Percentiles rank a stretch among this genome's conserved stretches.
Conservation (phyloP, 257 asterid genomes). For the Ajuga chamaepitys region DNA sequence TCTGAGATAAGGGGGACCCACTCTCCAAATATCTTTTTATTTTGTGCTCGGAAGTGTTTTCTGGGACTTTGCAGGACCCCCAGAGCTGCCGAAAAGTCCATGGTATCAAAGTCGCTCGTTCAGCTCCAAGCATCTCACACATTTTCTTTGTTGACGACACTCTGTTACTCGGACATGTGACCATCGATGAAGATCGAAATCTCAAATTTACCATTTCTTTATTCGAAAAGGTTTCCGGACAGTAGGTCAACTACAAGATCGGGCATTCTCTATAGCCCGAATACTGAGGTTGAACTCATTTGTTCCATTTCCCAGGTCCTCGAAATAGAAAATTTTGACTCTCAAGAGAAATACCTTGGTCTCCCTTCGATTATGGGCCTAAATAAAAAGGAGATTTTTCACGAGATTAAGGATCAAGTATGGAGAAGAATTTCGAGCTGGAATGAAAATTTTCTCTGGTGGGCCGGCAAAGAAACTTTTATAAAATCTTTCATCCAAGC, state of each 20-base stretch:
- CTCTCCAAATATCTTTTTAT: neutral
- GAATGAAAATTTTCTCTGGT: neutral
- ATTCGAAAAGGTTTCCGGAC: no score
- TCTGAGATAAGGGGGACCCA: neutral
- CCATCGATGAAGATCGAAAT: no score
- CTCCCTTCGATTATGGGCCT: neutral
- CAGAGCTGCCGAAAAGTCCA: neutral
- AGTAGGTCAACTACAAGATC: no score
- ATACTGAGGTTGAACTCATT: no score
- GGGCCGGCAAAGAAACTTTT: neutral
- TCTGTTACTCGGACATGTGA: no score
- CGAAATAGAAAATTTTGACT: no score
- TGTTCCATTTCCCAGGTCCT: neutral
- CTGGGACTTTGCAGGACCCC: accelerated
- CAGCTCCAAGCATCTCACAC: no score
- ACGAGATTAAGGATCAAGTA: neutral
- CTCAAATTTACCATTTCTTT: no score
- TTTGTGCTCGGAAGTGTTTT: neutral
- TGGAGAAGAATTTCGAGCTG: neutral
- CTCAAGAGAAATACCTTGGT: no score
- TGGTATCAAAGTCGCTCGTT: neutral
- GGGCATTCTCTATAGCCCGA: no score
- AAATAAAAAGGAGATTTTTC: neutral
- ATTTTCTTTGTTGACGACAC: no score
- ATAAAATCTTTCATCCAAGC: neutral